Conservation (phyloP, 169 alveolate species). For the Amoebophrya sp. region DNA sequence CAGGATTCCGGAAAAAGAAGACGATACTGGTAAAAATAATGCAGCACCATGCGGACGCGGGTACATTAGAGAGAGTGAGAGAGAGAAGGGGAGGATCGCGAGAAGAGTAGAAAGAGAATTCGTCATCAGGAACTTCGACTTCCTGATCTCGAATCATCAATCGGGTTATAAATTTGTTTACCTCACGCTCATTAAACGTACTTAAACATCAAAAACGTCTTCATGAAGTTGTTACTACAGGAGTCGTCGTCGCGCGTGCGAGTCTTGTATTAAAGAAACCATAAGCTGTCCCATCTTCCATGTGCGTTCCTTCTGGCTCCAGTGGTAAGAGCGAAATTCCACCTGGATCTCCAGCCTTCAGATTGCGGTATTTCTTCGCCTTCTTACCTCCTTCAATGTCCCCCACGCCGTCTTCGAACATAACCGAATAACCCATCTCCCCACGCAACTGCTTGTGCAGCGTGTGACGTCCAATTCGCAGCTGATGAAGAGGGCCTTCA, state of each 20-base stretch:
- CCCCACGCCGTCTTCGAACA: neutral
- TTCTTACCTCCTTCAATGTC: neutral
- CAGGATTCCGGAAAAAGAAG: neutral
- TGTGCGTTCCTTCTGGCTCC: neutral
- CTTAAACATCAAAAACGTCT: no score
- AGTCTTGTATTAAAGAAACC: no score
- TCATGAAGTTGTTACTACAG: no score
- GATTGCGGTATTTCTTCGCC: neutral
- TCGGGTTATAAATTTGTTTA: no score
- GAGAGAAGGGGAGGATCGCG: no score
- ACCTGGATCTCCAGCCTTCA: neutral
- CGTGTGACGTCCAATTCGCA: neutral
- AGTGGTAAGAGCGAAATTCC: neutral
- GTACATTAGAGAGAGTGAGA: no score
- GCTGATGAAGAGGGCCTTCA: neutral
- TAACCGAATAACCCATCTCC: neutral
- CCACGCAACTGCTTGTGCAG: conserved; percentile 8
- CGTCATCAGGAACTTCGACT: no score
- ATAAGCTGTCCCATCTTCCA: neutral
- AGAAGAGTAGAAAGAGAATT: no score
- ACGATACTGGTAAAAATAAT: neutral
- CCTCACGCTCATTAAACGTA: no score
- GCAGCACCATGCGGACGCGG: no score
- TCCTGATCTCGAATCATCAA: no score
- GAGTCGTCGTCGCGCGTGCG: no score